Conservation (phyloP, 2,329 filamentous ascomycete species). For the Cryphonectria nitschkei region DNA sequence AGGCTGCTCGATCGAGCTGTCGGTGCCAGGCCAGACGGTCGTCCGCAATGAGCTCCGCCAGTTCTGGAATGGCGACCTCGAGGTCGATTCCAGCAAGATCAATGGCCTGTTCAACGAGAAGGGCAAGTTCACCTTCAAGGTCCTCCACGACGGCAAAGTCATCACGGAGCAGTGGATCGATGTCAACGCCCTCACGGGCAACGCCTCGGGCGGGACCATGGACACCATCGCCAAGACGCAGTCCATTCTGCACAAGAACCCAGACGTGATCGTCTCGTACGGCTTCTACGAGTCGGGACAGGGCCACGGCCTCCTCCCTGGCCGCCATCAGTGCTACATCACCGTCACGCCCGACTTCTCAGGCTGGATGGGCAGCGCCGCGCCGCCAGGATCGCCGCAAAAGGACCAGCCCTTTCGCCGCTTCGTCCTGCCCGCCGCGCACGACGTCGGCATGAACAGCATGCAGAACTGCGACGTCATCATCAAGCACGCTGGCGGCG, state of each 20-base stretch:
- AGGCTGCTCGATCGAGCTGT: constrained; percentile 48
- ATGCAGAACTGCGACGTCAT: constrained; percentile 47
- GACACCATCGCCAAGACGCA: constrained; percentile 39
- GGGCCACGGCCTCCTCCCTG: constrained; percentile 46
- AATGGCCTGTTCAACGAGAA: constrained; percentile 46
- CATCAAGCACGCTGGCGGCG: constrained; percentile 42
- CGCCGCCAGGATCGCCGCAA: constrained; percentile 43
- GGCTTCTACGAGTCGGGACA: constrained; percentile 54
- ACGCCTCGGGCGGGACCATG: constrained; percentile 46
- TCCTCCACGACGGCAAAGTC: constrained; percentile 43
- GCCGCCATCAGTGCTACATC: constrained; percentile 49
- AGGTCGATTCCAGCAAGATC: constrained; percentile 50
- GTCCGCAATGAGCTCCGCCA: constrained; percentile 38
- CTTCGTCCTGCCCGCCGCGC: constrained; percentile 49
- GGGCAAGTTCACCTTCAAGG: constrained; percentile 49
- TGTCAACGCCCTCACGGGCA: constrained; percentile 50
- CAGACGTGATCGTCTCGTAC: constrained; percentile 47
- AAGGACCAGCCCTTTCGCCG: constrained; percentile 46
- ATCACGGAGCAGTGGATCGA: constrained; percentile 49
- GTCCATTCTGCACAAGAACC: constrained; percentile 37
- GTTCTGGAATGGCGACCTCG: constrained; percentile 46
- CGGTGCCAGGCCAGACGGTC: constrained; percentile 45
- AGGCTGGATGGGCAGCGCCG: constrained; percentile 48
- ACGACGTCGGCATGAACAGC: constrained; percentile 57
- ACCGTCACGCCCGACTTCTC: constrained; percentile 48